These are phyloP conservation scores for Heterobasidion occidentale DNA, from an alignment of 1,284 basidiomycete genomes.

Conservation along the genomic window DNA sequence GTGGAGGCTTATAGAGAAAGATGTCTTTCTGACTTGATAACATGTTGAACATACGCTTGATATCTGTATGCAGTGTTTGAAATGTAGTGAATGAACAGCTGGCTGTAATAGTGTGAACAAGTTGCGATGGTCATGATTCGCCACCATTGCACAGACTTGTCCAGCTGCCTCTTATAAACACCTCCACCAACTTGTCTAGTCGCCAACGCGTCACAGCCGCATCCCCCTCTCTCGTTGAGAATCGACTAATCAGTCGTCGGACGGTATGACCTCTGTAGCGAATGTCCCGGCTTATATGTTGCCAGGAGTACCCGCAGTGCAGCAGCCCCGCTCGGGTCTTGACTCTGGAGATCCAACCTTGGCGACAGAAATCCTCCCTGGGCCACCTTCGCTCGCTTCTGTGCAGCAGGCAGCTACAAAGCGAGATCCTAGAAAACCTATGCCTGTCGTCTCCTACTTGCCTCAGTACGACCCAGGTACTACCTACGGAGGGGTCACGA, in stretches of 20 bases:
- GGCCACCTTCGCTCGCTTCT: slow-evolving; percentile 63
- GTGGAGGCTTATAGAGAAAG: too few species aligned
- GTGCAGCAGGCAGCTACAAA: slow-evolving; percentile 58
- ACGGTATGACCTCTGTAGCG: slow-evolving; percentile 47
- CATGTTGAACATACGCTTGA: too few species aligned
- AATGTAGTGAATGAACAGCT: neutral
- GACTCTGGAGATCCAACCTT: slow-evolving; percentile 53
- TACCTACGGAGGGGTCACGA: slow-evolving; percentile 65
- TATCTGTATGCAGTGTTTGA: too few species aligned
- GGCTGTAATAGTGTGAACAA: neutral
- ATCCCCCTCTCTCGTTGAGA: neutral
- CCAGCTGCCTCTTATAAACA: too few species aligned
- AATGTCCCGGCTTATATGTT: slow-evolving; percentile 59
- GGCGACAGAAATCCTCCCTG: slow-evolving; percentile 79
- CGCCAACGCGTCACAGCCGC: neutral
- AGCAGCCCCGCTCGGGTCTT: slow-evolving; percentile 66
- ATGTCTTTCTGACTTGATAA: too few species aligned
- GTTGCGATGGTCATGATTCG: neutral
- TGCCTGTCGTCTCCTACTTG: slow-evolving; percentile 61
- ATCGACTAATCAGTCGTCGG: neutral
- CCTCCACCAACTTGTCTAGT: neutral
- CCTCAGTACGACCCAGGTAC: slow-evolving; percentile 75
- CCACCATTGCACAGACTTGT: neutral
- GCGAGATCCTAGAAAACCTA: slow-evolving; percentile 69
- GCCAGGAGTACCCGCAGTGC: slow-evolving; percentile 58